A percentile compares a stretch with the other conserved stretches of the same genome.
These are phyloP conservation scores for Amborella trichopoda DNA, from an alignment of 164 flowering plant species.

Conservation along the genomic window DNA sequence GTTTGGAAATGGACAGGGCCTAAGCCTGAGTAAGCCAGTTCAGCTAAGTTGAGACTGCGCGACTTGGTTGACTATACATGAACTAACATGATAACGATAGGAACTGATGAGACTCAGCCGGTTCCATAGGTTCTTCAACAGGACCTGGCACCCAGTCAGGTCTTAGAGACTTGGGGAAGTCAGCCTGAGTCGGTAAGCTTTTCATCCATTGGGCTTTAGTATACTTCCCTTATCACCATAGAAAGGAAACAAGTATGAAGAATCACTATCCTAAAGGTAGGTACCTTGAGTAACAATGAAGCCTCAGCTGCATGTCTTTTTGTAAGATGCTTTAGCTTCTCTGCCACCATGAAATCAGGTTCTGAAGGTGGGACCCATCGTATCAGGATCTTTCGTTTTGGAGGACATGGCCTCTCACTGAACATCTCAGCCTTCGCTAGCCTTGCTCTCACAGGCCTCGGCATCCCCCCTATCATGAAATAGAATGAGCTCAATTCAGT, in stretches of 20 bases:
- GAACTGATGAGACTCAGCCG: not conserved
- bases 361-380: conserved; percentile 58
- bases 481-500: conserved; percentile 16
- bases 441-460: conserved; percentile 66
- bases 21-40: too few species aligned
- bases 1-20: too few species aligned
- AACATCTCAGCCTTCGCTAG: conserved; percentile 53
- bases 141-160: not conserved
- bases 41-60: too few species aligned
- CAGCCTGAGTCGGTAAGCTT: not conserved
- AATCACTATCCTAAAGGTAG: not conserved
- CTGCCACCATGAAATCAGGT: conserved; percentile 47
- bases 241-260: not conserved
- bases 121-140: not conserved
- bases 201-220: not conserved
- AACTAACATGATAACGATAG: not conserved
- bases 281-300: conserved; percentile 34
- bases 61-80: too few species aligned
- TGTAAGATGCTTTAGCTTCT: conserved; percentile 29
- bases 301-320: conserved; percentile 20
- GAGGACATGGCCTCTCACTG: conserved; percentile 48
- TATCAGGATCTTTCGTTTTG: conserved; percentile 28
- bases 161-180: not conserved
- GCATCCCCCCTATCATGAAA: conserved; percentile 82
- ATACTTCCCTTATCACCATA: not conserved